phyloP scores from a whole-genome alignment of 2,329 filamentous ascomycete species.

The Cladobotryum protrusum region DNA sequence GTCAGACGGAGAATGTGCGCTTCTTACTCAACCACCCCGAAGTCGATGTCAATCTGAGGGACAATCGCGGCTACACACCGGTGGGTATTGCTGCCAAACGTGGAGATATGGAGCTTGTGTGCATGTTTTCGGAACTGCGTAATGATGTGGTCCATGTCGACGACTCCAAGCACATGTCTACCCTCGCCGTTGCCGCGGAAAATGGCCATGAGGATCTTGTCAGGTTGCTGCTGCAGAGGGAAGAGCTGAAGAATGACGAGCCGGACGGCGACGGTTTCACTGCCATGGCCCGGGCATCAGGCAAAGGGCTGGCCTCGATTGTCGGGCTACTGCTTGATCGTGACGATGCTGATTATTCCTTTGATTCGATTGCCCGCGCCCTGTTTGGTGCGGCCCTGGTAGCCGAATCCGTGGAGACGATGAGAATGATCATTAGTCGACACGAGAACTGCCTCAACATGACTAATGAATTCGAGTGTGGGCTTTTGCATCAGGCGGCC shows the following conservation, averaged over 20 bases:
- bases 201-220: background rate
- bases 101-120: background rate
- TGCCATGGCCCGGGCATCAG: too few species aligned
- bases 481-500: too few species aligned
- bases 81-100: background rate
- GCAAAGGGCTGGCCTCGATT: background rate
- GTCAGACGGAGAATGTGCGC: background rate
- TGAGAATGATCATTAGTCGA: too few species aligned
- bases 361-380: too few species aligned
- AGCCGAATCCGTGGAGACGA: too few species aligned
- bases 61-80: background rate
- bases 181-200: background rate
- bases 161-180: background rate
- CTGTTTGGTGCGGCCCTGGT: too few species aligned
- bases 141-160: background rate
- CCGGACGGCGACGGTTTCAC: background rate
- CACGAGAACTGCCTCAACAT: too few species aligned
- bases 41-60: background rate
- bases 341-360: too few species aligned
- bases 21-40: background rate
- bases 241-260: background rate
- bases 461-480: too few species aligned
- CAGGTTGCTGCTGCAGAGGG: background rate
- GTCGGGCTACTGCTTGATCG: background rate
- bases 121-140: background rate